Percentiles rank a stretch among this genome's conserved stretches.
These are phyloP conservation scores for Trametes villosa DNA, from an alignment of 768 basidiomycete species.

Conservation along the genomic window DNA sequence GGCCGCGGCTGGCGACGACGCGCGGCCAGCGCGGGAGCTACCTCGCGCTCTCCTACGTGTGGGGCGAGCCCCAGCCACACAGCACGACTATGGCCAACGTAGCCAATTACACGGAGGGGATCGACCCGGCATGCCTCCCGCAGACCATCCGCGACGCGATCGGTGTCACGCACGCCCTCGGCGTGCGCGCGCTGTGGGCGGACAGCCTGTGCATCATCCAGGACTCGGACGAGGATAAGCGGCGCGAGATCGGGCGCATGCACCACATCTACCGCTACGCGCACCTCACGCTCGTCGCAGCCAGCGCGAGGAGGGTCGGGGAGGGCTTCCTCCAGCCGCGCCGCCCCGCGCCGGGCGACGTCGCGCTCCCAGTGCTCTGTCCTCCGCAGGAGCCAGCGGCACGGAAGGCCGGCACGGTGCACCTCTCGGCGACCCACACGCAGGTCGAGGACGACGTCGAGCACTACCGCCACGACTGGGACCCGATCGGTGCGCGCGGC, in stretches of 20 bases:
- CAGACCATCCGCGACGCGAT: constrained; percentile 8
- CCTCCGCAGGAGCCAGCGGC: too few relatives aligned
- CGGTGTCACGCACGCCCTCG: not conserved
- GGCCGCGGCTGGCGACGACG: not conserved
- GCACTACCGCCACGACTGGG: too few relatives aligned
- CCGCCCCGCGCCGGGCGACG: too few relatives aligned
- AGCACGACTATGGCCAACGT: too few relatives aligned
- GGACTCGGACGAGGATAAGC: not conserved
- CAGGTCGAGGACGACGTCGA: too few relatives aligned
- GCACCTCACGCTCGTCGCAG: not conserved
- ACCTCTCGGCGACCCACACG: too few relatives aligned
- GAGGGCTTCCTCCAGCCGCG: constrained; percentile 1
- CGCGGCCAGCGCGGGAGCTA: not conserved
- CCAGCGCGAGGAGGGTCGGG: not conserved
- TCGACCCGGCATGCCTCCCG: not conserved
- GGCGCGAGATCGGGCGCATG: not conserved
- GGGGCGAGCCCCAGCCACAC: not conserved
- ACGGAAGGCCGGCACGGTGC: too few relatives aligned
- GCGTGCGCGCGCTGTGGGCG: not conserved
- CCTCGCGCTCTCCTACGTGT: not conserved
- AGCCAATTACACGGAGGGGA: not conserved
- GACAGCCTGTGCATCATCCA: constrained; percentile 12
- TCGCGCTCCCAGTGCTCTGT: too few relatives aligned
- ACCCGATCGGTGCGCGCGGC: too few relatives aligned
- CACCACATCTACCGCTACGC: not conserved